These are phyloP conservation scores for Silybum marianum DNA, from an alignment of 129 eudicot genomes.

Conservation along the genomic window DNA sequence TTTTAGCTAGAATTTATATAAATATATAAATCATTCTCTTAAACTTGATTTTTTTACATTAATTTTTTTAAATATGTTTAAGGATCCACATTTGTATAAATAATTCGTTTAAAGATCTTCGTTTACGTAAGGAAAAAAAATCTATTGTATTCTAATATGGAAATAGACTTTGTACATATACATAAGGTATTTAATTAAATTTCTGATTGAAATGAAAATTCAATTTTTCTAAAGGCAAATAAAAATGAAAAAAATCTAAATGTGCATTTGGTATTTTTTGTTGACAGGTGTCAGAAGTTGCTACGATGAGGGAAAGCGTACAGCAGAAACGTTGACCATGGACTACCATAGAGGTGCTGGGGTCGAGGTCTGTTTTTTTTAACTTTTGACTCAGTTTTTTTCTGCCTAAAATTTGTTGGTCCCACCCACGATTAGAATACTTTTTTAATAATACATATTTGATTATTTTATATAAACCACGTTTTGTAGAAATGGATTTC, in stretches of 20 bases:
- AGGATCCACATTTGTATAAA: too few species aligned
- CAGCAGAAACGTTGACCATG: slow-evolving; percentile 95
- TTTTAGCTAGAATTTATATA: too few species aligned
- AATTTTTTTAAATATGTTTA: too few species aligned
- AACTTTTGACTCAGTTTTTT: background rate
- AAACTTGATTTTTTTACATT: too few species aligned
- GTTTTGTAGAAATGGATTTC: background rate
- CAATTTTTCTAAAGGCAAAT: too few species aligned
- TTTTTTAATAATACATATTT: background rate
- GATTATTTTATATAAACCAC: background rate
- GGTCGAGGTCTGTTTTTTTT: slow-evolving; percentile 63
- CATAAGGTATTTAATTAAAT: too few species aligned
- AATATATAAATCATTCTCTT: too few species aligned
- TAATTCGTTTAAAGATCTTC: too few species aligned
- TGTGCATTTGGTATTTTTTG: background rate
- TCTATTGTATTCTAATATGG: too few species aligned
- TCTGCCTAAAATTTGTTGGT: background rate
- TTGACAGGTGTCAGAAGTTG: slow-evolving; percentile 94
- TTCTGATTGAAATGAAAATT: too few species aligned
- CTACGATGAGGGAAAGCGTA: slow-evolving; percentile 96
- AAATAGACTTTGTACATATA: too few species aligned
- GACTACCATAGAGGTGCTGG: slow-evolving; percentile 95
- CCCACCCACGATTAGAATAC: background rate
- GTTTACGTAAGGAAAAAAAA: too few species aligned
- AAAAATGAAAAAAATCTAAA: background rate